Conservation (phyloP, 768 basidiomycete genomes). For the Rossbeevera mucosa region DNA sequence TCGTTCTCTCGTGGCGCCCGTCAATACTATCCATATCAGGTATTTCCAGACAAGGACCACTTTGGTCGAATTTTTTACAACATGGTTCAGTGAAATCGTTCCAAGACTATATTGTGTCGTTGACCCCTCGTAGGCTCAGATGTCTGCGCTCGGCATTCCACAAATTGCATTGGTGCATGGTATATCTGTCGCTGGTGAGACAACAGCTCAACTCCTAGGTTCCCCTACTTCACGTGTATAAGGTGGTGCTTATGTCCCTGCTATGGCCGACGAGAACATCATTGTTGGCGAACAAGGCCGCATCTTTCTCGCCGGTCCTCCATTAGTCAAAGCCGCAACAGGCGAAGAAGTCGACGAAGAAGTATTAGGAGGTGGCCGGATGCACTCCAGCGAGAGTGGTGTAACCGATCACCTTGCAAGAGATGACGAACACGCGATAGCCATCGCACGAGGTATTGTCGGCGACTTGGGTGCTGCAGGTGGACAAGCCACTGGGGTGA, state of each 20-base stretch:
- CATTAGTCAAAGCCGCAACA: slow-evolving; percentile 90
- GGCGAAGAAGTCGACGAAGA: slow-evolving; percentile 93
- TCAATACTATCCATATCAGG: slow-evolving; percentile 31
- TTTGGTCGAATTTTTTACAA: slow-evolving; percentile 98
- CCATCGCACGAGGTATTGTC: slow-evolving; percentile 71
- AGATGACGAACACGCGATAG: slow-evolving; percentile 82
- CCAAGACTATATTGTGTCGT: neutral
- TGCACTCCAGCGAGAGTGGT: slow-evolving; percentile 90
- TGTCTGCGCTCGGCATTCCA: slow-evolving; percentile 88
- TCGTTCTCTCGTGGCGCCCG: neutral
- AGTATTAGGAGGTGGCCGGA: slow-evolving; percentile 81
- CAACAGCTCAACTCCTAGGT: neutral
- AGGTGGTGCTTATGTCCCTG: slow-evolving; percentile 93
- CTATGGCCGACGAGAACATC: slow-evolving; percentile 93
- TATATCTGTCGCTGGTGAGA: slow-evolving; percentile 80
- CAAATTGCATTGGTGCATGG: slow-evolving; percentile 93
- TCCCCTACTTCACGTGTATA: slow-evolving; percentile 5
- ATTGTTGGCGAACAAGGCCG: slow-evolving; percentile 88
- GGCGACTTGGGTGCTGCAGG: slow-evolving; percentile 72
- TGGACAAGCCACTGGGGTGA: slow-evolving; percentile 45
- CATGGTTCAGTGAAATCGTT: slow-evolving; percentile 53
- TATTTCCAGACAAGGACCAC: slow-evolving; percentile 93
- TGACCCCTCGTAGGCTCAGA: slow-evolving; percentile 60
- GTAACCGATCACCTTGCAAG: slow-evolving; percentile 85
- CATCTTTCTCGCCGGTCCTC: slow-evolving; percentile 93